Conservation (phyloP, 352 stramenopile species). For the Pythium phragmitis region DNA sequence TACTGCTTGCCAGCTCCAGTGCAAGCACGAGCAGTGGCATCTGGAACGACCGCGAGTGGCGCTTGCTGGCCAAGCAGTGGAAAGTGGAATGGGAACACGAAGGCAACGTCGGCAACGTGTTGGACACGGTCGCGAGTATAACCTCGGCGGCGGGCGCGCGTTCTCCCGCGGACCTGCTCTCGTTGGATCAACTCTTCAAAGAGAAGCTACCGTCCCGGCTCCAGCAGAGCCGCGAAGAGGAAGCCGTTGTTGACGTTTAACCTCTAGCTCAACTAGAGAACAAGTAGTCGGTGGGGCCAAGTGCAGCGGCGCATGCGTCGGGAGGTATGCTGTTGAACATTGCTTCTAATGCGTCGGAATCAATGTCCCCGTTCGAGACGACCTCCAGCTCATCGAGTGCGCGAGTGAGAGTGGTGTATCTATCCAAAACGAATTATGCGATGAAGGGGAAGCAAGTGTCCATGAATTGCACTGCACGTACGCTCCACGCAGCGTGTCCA, state of each 20-base stretch:
- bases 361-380: constrained; percentile 36
- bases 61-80: constrained; percentile 28
- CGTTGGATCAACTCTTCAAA: constrained; percentile 72
- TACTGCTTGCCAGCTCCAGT: constrained; percentile 1
- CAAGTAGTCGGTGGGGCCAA: background rate
- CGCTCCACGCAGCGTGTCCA: constrained; percentile 19
- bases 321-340: constrained; percentile 48
- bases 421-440: constrained; percentile 13
- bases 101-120: constrained; percentile 29
- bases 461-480: constrained; percentile 7
- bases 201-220: constrained; percentile 69
- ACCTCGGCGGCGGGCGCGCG: constrained; percentile 27
- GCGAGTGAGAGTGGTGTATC: constrained; percentile 39
- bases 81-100: constrained; percentile 34
- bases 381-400: constrained; percentile 43
- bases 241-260: constrained; percentile 72
- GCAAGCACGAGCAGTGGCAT: constrained; percentile 4
- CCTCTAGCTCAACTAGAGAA: background rate
- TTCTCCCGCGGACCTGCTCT: constrained; percentile 31
- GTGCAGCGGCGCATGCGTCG: constrained; percentile 28
- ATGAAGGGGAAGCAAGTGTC: background rate
- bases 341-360: constrained; percentile 39
- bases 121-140: constrained; percentile 29
- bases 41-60: constrained; percentile 31
- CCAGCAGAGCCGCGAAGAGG: constrained; percentile 62